phyloP scores from a whole-genome alignment of 106 monocot species.

The Xerophyta viscosa region DNA sequence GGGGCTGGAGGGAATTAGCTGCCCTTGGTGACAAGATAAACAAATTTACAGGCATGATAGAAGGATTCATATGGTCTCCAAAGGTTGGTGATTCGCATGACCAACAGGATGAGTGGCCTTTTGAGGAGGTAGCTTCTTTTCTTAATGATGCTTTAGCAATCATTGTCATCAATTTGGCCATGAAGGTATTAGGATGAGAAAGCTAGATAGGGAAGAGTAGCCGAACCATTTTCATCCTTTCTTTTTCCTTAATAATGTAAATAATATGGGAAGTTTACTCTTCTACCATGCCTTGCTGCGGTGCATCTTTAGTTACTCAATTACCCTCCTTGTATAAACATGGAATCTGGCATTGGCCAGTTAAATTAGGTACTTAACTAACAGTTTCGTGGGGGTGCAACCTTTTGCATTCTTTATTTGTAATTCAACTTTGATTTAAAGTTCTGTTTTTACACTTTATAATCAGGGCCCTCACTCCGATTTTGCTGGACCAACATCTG shows the following conservation, averaged over 20 bases:
- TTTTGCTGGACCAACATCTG: conserved; percentile 83
- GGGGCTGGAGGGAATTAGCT: conserved; percentile 90
- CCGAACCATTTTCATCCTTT: too few relatives aligned
- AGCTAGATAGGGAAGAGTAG: too few relatives aligned
- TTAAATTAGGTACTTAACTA: too few relatives aligned
- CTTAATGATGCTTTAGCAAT: too few relatives aligned
- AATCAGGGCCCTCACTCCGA: conserved; percentile 87
- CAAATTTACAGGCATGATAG: conserved; percentile 84
- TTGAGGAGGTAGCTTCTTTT: conserved; percentile 60
- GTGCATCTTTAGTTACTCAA: too few relatives aligned
- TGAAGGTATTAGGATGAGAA: too few relatives aligned
- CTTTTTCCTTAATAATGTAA: too few relatives aligned
- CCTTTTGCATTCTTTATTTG: neutral
- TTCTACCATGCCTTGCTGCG: too few relatives aligned
- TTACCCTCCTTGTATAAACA: too few relatives aligned
- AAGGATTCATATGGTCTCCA: conserved; percentile 94
- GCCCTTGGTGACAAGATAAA: conserved; percentile 82
- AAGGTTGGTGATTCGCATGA: conserved; percentile 45
- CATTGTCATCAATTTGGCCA: too few relatives aligned
- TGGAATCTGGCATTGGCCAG: too few relatives aligned
- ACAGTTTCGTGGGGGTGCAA: neutral
- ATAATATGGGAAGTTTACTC: too few relatives aligned
- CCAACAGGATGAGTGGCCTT: conserved; percentile 63
- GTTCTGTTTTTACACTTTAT: conserved; percentile 9
- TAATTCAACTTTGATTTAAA: neutral